Percentiles rank a stretch among this genome's conserved stretches.
Conservation (phyloP, 768 basidiomycete genomes). For the Boletus rubroflammeus region DNA sequence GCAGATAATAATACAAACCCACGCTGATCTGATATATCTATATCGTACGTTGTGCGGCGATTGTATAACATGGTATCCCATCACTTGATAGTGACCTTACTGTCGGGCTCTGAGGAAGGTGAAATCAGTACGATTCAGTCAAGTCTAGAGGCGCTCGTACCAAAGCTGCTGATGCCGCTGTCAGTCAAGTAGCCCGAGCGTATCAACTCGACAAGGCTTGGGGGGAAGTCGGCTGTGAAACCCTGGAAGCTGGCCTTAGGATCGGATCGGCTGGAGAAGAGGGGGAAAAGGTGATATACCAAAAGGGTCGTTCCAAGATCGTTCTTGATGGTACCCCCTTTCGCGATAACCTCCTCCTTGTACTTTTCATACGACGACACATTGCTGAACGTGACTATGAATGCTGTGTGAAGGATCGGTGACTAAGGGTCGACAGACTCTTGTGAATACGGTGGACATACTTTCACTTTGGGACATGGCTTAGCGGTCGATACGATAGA, state of each 20-base stretch:
- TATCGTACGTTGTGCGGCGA: not conserved
- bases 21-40: not conserved
- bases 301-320: slow-evolving; percentile 1
- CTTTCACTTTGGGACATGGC: slow-evolving; percentile 23
- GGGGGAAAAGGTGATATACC: not conserved
- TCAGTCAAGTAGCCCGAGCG: not conserved
- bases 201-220: not conserved
- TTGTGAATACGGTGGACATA: slow-evolving; percentile 1
- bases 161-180: slow-evolving; percentile 12
- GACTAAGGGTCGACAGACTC: not conserved
- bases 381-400: slow-evolving; percentile 10
- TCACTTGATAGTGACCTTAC: not conserved
- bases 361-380: slow-evolving; percentile 4
- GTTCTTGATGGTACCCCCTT: slow-evolving; percentile 8
- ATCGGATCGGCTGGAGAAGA: not conserved
- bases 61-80: not conserved
- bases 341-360: not conserved
- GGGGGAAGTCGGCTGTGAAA: slow-evolving; percentile 18
- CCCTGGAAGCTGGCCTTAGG: slow-evolving; percentile 3
- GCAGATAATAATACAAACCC: not conserved
- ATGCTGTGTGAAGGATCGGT: slow-evolving; percentile 1
- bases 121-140: not conserved
- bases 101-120: slow-evolving; percentile 15
- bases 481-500: not conserved
- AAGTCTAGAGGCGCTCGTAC: slow-evolving; percentile 2